Evolutionary conservation across 129 eudicot species (phyloP).

Genomic region (Pseudognaphalium luteoalbum): DNA sequence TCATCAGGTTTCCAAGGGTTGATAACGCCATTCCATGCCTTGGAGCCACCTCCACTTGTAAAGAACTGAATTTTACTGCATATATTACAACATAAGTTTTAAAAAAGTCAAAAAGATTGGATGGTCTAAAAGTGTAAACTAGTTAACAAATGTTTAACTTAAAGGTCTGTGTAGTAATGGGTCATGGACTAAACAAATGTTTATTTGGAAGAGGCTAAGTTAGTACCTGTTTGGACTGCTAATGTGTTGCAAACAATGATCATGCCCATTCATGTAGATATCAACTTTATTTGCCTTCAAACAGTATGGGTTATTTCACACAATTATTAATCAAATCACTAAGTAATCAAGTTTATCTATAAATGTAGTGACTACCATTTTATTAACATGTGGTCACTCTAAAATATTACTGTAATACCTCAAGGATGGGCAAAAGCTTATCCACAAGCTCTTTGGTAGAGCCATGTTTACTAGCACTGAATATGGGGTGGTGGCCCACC

Average conservation of each 20-base stretch:
- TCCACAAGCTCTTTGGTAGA: slow-evolving; percentile 55
- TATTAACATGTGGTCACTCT: neutral
- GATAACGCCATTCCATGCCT: slow-evolving; percentile 72
- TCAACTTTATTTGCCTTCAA: slow-evolving; percentile 69
- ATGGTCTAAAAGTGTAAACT: neutral
- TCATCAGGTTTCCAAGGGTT: slow-evolving; percentile 37
- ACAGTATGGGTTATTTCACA: neutral
- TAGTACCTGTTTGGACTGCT: slow-evolving; percentile 53
- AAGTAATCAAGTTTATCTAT: neutral
- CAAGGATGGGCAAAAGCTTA: slow-evolving; percentile 61
- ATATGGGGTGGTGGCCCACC: slow-evolving; percentile 75
- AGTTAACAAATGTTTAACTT: neutral
- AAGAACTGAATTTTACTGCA: slow-evolving; percentile 61
- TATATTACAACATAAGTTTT: neutral
- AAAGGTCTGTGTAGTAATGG: no score
- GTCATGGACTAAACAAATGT: no score
- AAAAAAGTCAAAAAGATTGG: no score
- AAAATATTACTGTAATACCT: slow-evolving; percentile 34
- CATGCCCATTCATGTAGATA: slow-evolving; percentile 82
- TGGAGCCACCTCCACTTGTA: slow-evolving; percentile 89
- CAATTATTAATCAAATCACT: neutral
- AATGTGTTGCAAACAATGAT: slow-evolving; percentile 79
- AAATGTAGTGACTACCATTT: neutral
- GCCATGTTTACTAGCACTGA: slow-evolving; percentile 69
- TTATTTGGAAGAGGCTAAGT: neutral